phyloP scores from a whole-genome alignment of 2,329 filamentous ascomycete species.

The Phoma sp. region DNA sequence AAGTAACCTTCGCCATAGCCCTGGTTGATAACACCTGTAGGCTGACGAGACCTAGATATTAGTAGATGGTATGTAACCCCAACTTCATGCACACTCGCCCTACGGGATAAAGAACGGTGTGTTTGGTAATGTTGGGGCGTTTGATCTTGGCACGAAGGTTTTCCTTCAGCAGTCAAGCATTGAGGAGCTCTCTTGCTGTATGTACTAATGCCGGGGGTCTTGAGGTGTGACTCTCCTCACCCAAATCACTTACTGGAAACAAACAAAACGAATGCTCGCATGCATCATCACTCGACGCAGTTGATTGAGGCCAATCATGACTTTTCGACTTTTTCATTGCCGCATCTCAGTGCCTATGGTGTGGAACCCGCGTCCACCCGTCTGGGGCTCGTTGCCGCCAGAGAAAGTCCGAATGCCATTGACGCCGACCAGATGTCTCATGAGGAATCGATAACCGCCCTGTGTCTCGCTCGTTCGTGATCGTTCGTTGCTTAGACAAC shows the following conservation, averaged over 20 bases:
- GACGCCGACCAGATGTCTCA: conserved; percentile 53
- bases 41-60: conserved; percentile 8
- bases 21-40: background rate
- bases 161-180: conserved; percentile 74
- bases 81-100: conserved; percentile 70
- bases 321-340: conserved; percentile 50
- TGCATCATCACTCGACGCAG: conserved; percentile 38
- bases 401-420: conserved; percentile 51
- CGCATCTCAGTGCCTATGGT: conserved; percentile 47
- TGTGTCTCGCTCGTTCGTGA: conserved; percentile 43
- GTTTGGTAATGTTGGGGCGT: conserved; percentile 70
- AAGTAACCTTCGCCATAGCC: background rate
- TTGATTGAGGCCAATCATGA: conserved; percentile 29
- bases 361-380: conserved; percentile 41
- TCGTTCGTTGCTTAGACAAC: conserved; percentile 68
- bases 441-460: conserved; percentile 48
- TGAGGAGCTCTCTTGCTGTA: conserved; percentile 69
- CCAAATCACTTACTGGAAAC: conserved; percentile 20
- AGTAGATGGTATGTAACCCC: conserved; percentile 59
- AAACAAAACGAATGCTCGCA: conserved; percentile 17
- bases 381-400: conserved; percentile 46
- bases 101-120: conserved; percentile 60
- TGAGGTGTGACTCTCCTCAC: conserved; percentile 26
- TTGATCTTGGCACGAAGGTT: conserved; percentile 69
- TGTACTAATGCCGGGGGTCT: conserved; percentile 70